Base-by-base conservation (phyloP, 2,329 filamentous ascomycete genomes). In the Cladosporium sphaerospermum region DNA sequence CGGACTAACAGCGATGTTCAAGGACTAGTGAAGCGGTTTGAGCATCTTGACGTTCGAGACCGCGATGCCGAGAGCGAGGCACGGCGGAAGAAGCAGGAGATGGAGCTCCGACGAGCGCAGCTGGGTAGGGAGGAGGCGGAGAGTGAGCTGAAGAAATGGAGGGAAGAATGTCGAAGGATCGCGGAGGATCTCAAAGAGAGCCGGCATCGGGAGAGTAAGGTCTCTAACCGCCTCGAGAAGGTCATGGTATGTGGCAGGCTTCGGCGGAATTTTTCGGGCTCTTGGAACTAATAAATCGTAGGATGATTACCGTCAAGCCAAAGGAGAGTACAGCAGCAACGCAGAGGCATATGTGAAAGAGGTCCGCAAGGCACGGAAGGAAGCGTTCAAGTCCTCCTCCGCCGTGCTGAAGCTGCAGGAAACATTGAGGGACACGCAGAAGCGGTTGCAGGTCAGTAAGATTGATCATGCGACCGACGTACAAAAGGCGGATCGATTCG, bases 361-460 rank as follows among this genome's bases (percentile, higher is more conserved):
- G 67, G 83, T 88, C 41, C 79, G 85, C 52, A 77, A 82, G 53
- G 78, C 81, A 9, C 76, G 84, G 46, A 89, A 89, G 61, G 86
- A 89, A 61, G 83, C 82, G 2, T 88, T 88, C 76, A 88, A 88
- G 64, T 79, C 81, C n/a, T 84, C 87, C 60, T 87, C 84, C 2
- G 70, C 74, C 9, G 77, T 84, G 32, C 80, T 88, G 61, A 87
- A 87, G 65, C 67, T 85, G n/a, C 84, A 88, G 65, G 85, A 88
- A 61, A 85, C 89, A 62, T 76, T 53, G 43, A 33, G 51, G 28
- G 45, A 53, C 34, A 53, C 43, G 23, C 51, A 53, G 31, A 53
- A 53, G 13, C 37, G 45, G 11, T 41, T 53, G 44, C 43, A 53
- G 11, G 51, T 53, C 37, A 53, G 51, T 47, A 53, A 53, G 37